A percentile compares a stretch with the other conserved stretches of the same genome.
phyloP scores from a whole-genome alignment of 2,329 filamentous ascomycete species.

The Fusarium chlamydosporum region DNA sequence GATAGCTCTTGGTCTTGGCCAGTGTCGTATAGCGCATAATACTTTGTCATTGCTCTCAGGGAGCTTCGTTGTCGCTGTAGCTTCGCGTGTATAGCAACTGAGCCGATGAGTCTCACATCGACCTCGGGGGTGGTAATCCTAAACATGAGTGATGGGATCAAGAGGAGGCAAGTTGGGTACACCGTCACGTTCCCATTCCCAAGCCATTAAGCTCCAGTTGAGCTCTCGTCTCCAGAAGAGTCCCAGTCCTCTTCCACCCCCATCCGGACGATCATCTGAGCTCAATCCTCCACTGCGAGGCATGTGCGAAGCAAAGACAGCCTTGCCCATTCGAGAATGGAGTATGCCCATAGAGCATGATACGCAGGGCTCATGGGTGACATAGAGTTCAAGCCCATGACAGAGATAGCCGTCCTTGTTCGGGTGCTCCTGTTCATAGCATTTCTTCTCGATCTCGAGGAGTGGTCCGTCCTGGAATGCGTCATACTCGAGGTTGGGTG shows the following conservation, averaged over 20 bases:
- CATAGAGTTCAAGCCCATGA: constrained; percentile 91
- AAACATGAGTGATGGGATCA: constrained; percentile 66
- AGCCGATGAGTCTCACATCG: constrained; percentile 54
- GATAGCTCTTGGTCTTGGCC: constrained; percentile 24
- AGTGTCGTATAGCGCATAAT: constrained; percentile 29
- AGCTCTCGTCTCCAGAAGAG: constrained; percentile 81
- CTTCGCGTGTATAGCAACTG: constrained; percentile 31
- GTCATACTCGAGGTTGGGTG: constrained; percentile 67
- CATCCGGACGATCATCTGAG: constrained; percentile 75
- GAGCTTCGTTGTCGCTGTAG: constrained; percentile 29
- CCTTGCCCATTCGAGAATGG: constrained; percentile 90
- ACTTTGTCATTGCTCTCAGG: constrained; percentile 37
- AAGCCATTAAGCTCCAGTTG: constrained; percentile 88
- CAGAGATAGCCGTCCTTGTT: constrained; percentile 89
- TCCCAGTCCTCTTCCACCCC: constrained; percentile 73
- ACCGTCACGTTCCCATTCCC: constrained; percentile 76
- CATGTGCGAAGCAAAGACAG: constrained; percentile 86
- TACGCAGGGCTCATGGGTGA: constrained; percentile 95
- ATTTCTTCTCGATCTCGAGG: constrained; percentile 73
- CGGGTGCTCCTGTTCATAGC: constrained; percentile 75
- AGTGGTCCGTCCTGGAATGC: constrained; percentile 78
- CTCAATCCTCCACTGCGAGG: constrained; percentile 84
- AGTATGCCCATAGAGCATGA: constrained; percentile 98
- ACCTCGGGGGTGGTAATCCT: constrained; percentile 61
- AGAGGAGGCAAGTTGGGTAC: constrained; percentile 58